A percentile compares a stretch with the other conserved stretches of the same genome.
Conservation (phyloP, 208 protist species). For the Novymonas esmeraldas region DNA sequence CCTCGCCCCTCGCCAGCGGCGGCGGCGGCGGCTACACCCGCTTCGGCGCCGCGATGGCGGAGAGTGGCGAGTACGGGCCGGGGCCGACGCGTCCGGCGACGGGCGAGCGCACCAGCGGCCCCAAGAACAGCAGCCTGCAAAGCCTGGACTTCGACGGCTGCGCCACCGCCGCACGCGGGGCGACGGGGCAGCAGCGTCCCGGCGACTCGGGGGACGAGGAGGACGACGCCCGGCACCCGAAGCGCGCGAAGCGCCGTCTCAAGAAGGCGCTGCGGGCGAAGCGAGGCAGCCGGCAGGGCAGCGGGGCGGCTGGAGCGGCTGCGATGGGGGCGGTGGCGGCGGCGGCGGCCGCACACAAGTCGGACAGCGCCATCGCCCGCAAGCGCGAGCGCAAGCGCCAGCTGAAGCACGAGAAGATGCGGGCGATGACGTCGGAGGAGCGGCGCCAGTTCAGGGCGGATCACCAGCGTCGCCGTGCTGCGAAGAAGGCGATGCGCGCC, state of each 20-base stretch:
- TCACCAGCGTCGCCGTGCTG: constrained; percentile 26
- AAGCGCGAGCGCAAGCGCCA: constrained; percentile 29
- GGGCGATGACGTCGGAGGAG: constrained; percentile 25
- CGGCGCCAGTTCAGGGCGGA: constrained; percentile 27
- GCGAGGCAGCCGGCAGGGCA: constrained; percentile 7
- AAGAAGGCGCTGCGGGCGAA: constrained; percentile 24
- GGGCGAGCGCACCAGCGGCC: background rate
- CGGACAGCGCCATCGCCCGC: constrained; percentile 29
- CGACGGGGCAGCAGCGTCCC: constrained; percentile 13
- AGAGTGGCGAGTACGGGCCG: background rate
- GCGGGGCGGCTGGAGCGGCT: background rate
- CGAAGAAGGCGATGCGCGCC: constrained; percentile 22
- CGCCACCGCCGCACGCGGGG: constrained; percentile 13
- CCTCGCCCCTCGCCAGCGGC: background rate
- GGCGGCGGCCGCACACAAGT: background rate
- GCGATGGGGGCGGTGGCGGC: background rate
- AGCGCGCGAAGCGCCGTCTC: constrained; percentile 32
- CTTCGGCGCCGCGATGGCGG: constrained; percentile 1
- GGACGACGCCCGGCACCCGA: constrained; percentile 30
- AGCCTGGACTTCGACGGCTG: constrained; percentile 2
- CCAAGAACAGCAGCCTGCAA: constrained; percentile 5
- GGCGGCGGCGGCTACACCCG: background rate
- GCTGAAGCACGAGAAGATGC: constrained; percentile 30
- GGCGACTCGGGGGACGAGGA: constrained; percentile 21
- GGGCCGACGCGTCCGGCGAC: background rate